phyloP scores from a whole-genome alignment of 2,329 filamentous ascomycete species.

The Pseudocercospora cruenta region DNA sequence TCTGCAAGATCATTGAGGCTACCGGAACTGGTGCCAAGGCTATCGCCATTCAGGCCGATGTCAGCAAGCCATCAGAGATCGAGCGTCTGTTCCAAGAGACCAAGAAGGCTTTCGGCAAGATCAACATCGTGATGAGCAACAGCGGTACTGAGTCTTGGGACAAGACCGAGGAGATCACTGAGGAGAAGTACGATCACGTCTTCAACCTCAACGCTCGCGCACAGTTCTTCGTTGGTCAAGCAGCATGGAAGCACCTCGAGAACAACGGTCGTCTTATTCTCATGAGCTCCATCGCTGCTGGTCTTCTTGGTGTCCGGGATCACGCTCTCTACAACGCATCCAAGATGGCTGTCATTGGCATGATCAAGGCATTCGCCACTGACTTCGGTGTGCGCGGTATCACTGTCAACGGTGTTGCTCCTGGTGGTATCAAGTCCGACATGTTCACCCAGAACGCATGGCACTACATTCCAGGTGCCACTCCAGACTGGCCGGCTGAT shows the following conservation, averaged over 20 bases:
- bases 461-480: slow-evolving; percentile 51
- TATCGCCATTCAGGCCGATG: slow-evolving; percentile 64
- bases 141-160: slow-evolving; percentile 68
- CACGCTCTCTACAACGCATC: slow-evolving; percentile 72
- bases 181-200: slow-evolving; percentile 73
- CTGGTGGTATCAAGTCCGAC: slow-evolving; percentile 74
- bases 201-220: slow-evolving; percentile 70
- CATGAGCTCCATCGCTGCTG: slow-evolving; percentile 72
- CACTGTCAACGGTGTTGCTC: slow-evolving; percentile 73
- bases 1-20: slow-evolving; percentile 50
- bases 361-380: slow-evolving; percentile 71
- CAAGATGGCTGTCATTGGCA: slow-evolving; percentile 74
- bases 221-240: slow-evolving; percentile 78
- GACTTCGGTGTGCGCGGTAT: slow-evolving; percentile 70
- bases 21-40: slow-evolving; percentile 55
- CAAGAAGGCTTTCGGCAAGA: slow-evolving; percentile 47
- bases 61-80: slow-evolving; percentile 59
- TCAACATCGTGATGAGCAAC: slow-evolving; percentile 58
- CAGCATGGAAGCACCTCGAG: slow-evolving; percentile 71
- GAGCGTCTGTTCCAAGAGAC: slow-evolving; percentile 57
- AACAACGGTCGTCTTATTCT: slow-evolving; percentile 73
- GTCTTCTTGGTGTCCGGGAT: slow-evolving; percentile 69
- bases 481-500: slow-evolving; percentile 53
- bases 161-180: slow-evolving; percentile 68
- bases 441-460: slow-evolving; percentile 64